Conservation (phyloP, 345 rosid genomes). For the Pistacia vera region DNA sequence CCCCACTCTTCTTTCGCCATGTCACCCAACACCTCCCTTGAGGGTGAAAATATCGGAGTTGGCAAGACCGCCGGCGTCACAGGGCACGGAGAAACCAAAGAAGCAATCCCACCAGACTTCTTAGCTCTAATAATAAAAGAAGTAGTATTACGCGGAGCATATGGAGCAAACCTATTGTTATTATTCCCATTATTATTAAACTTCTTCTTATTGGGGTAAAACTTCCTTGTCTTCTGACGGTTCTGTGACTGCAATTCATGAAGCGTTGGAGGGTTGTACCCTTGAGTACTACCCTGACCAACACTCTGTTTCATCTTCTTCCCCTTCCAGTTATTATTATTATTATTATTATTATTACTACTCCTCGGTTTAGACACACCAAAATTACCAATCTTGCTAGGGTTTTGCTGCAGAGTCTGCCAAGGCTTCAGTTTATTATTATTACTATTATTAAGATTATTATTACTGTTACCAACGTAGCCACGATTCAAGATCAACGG, state of each 20-base stretch:
- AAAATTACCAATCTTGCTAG: constrained; percentile 28
- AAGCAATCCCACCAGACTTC: constrained; percentile 89
- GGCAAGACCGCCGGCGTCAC: constrained; percentile 90
- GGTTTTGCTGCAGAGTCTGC: constrained; percentile 8
- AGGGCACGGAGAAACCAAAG: constrained; percentile 93
- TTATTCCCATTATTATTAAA: constrained; percentile 2
- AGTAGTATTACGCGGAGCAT: constrained; percentile 90
- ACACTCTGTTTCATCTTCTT: constrained; percentile 44
- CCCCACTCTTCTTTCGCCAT: constrained; percentile 99
- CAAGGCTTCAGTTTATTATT: constrained; percentile 32
- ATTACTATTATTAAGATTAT: constrained; percentile 33
- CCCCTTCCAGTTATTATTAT: constrained; percentile 73
- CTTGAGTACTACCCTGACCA: constrained; percentile 23
- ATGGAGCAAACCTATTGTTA: constrained; percentile 74
- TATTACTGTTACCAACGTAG: constrained; percentile 29
- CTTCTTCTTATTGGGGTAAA: constrained; percentile 67
- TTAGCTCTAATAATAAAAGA: constrained; percentile 88
- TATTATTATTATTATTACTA: constrained; percentile 31
- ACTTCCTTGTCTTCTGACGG: constrained; percentile 70
- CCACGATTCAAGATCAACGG: constrained; percentile 52
- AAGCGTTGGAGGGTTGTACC: constrained; percentile 82
- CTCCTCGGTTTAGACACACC: constrained; percentile 33
- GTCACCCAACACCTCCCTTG: constrained; percentile 88
- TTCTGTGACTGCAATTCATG: constrained; percentile 85
- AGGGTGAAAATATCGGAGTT: constrained; percentile 80